Evolutionary conservation across 2,329 filamentous ascomycete genomes (phyloP).

Genomic region (Claviceps pazoutovae): DNA sequence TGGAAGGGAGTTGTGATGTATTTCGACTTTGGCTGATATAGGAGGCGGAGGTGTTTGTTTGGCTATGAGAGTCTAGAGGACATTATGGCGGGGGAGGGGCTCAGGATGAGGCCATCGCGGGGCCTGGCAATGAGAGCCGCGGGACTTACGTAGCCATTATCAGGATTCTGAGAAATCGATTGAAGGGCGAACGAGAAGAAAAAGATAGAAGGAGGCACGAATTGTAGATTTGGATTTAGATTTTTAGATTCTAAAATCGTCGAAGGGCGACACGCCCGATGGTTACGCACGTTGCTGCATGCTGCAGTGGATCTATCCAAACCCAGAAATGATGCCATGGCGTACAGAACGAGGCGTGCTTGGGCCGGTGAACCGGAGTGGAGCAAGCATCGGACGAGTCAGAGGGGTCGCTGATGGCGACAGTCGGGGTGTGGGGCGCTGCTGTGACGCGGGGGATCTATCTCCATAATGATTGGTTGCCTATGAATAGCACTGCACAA

Average conservation of each 20-base stretch:
- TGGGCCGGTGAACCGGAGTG: not conserved
- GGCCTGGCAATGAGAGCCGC: not conserved
- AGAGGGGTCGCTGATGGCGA: not conserved
- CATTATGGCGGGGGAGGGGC: no score
- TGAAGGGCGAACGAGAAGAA: not conserved
- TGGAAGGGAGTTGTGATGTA: not conserved
- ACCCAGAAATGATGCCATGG: no score
- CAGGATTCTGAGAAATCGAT: not conserved
- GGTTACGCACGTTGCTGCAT: no score
- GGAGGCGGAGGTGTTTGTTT: not conserved
- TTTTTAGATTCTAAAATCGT: no score
- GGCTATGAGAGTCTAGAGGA: not conserved
- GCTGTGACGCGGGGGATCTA: not conserved
- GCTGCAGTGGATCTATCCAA: no score
- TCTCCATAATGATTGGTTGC: no score
- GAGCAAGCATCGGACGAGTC: not conserved
- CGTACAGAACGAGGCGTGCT: not conserved
- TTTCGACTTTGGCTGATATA: no score
- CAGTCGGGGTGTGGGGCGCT: not conserved
- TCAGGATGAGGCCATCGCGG: no score
- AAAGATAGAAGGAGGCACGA: not conserved
- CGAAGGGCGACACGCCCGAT: no score
- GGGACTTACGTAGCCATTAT: not conserved
- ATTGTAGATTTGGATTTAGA: not conserved
- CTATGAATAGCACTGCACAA: no score